A percentile compares a stretch with the other conserved stretches of the same genome.
Evolutionary conservation across 805 yeast species (phyloP).

Genomic region (Spathaspora girioi): DNA sequence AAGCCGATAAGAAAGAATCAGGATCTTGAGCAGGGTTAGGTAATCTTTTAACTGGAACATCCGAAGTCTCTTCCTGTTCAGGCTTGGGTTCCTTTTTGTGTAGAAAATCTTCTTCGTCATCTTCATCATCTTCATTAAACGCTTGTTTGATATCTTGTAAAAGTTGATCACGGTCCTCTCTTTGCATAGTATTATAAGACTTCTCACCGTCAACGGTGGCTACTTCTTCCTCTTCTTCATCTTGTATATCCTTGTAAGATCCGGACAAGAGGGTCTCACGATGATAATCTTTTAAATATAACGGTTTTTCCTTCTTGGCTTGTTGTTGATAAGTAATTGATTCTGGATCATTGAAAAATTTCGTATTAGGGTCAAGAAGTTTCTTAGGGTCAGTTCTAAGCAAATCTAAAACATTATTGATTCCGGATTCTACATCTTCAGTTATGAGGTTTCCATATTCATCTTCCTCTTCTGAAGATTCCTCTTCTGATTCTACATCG

Average conservation of each 20-base stretch:
- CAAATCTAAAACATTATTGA: constrained; percentile 66
- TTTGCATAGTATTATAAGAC: constrained; percentile 72
- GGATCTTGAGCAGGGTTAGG: constrained; percentile 62
- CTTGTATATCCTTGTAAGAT: constrained; percentile 45
- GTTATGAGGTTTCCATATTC: constrained; percentile 87
- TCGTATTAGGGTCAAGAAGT: constrained; percentile 63
- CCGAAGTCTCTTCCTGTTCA: constrained; percentile 13
- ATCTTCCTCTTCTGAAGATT: constrained; percentile 58
- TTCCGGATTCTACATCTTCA: constrained; percentile 78
- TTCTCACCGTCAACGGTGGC: constrained; percentile 50
- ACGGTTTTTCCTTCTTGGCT: constrained; percentile 48
- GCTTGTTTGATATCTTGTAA: constrained; percentile 74
- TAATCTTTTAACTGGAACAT: constrained; percentile 21
- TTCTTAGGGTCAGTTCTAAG: constrained; percentile 63
- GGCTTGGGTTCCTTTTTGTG: constrained; percentile 49
- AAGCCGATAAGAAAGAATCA: constrained; percentile 69
- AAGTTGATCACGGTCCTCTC: constrained; percentile 70
- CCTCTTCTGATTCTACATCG: constrained; percentile 12
- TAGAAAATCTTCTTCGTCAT: constrained; percentile 43
- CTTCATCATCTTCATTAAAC: constrained; percentile 42
- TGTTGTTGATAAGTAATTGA: constrained; percentile 10
- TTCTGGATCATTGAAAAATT: constrained; percentile 70
- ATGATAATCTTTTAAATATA: constrained; percentile 90
- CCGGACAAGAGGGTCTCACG: constrained; percentile 77
- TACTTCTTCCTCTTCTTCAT: constrained; percentile 38